These are phyloP conservation scores for Clitocybe nebularis DNA, from an alignment of 1,284 basidiomycete genomes.

Conservation along the genomic window DNA sequence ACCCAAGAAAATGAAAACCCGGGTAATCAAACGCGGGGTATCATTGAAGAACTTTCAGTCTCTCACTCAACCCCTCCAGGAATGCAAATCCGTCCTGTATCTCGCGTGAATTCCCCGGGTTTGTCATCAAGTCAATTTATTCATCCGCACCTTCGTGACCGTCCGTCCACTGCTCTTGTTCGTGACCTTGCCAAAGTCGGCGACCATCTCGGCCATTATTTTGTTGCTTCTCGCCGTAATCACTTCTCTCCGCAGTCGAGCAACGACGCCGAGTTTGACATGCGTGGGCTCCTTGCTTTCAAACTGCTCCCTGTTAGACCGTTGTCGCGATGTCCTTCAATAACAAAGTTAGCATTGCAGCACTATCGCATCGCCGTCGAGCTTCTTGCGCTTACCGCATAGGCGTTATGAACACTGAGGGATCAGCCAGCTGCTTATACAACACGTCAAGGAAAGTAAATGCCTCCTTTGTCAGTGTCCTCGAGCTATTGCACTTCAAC, in stretches of 20 bases:
- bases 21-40: conserved; percentile 8
- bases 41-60: conserved; percentile 37
- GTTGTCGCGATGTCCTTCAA: conserved; percentile 38
- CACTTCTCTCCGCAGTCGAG: conserved; percentile 52
- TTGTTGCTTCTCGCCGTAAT: conserved; percentile 44
- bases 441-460: conserved; percentile 65
- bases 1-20: conserved; percentile 2
- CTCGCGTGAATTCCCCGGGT: conserved; percentile 3
- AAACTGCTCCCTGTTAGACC: conserved; percentile 24
- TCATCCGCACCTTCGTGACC: conserved; percentile 52
- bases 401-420: conserved; percentile 53
- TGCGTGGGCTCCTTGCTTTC: conserved; percentile 38
- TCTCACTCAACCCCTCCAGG: conserved; percentile 52
- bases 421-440: conserved; percentile 63
- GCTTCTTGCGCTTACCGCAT: too few relatives aligned
- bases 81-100: conserved; percentile 64
- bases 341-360: conserved; percentile 1
- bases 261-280: conserved; percentile 56
- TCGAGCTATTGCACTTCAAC: conserved; percentile 59
- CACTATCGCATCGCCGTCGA: too few relatives aligned
- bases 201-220: conserved; percentile 56
- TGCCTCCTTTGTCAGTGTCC: conserved; percentile 66
- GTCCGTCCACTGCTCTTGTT: conserved; percentile 62
- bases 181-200: conserved; percentile 63
- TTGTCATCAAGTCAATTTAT: neutral